Conservation (phyloP, 2,329 filamentous ascomycete species). For the Hypoxylon sp. region DNA sequence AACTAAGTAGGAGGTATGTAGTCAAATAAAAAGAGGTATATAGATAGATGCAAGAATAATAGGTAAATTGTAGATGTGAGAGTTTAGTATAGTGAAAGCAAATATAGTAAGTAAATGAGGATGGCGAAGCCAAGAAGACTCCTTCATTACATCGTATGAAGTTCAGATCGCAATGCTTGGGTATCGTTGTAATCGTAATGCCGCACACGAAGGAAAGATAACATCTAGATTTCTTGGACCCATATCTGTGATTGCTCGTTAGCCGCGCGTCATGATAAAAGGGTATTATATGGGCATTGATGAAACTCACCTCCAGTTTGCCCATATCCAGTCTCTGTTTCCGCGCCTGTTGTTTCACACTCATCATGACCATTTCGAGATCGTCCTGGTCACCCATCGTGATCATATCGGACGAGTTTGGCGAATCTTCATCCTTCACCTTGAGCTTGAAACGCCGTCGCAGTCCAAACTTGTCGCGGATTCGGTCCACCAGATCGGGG, state of each 20-base stretch:
- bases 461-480: slow-evolving; percentile 89
- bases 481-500: slow-evolving; percentile 81
- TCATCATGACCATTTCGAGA: slow-evolving; percentile 86
- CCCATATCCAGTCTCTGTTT: slow-evolving; percentile 85
- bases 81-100: slow-evolving; percentile 3
- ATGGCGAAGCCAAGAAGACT: slow-evolving; percentile 36
- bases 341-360: slow-evolving; percentile 76
- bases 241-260: slow-evolving; percentile 61
- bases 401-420: slow-evolving; percentile 86
- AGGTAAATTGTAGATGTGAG: slow-evolving; percentile 11
- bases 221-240: slow-evolving; percentile 63
- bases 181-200: slow-evolving; percentile 54
- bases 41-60: slow-evolving; percentile 21
- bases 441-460: slow-evolving; percentile 88
- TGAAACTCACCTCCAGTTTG: slow-evolving; percentile 88
- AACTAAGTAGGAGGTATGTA: slow-evolving; percentile 10
- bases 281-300: neutral
- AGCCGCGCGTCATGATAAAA: slow-evolving; percentile 33
- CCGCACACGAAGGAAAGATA: slow-evolving; percentile 47
- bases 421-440: slow-evolving; percentile 83
- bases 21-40: slow-evolving; percentile 29
- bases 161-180: slow-evolving; percentile 53
- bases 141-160: slow-evolving; percentile 55
- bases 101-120: slow-evolving; percentile 22
- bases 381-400: slow-evolving; percentile 98